Evolutionary conservation across 345 rosid species (phyloP), one percentile per base, ranked within the genome.

Genomic region (Turritis glabra): DNA sequence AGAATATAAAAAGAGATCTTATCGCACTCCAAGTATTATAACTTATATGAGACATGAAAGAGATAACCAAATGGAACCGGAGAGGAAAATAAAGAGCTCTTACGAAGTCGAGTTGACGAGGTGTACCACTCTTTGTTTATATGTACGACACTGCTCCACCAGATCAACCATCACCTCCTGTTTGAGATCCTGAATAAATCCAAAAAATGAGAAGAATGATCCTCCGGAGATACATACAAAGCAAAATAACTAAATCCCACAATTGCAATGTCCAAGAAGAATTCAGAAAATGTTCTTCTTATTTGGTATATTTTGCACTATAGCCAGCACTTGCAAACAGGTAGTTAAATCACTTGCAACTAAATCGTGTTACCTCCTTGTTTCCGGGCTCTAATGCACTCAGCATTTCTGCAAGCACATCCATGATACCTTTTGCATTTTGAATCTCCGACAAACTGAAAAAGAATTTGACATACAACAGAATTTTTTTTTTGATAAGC

Each of bases 341-440:
- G 35, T 63, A 74, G 19, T 58, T 19, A 27, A 44, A 10, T 66
- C 67, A 65, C 71, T 43, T 69, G 26, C 18, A 62, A 54, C 22
- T 51, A 37, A 56, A 57, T 64, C 10, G 75, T 33, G 38, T 46
- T 87, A 96, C 99, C 98, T 92, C 97, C 79, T 79, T 85, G 81
- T 92, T 92, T 51, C 81, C 85, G 10, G 98, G 98, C 71, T 88
- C 97, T 73, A 96, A 46, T 62, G 98, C 99, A 87, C 47, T 92
- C 63, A 96, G 86, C 98, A 96, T 96, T 84, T 96, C 99, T n/a
- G 95, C 79, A 77, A 96, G 96, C 58, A 96, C 98, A 75, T 96
- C 99, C 96, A 96, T 87, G 55, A 92, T 87, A 63, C 97, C 98
- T 53, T 95, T 90, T 29, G 99, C 99, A 82, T 92, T 96, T 81